A percentile compares a stretch with the other conserved stretches of the same genome.
Conservation (phyloP, 2,329 filamentous ascomycete genomes). For the Pyrenochaeta sp. region DNA sequence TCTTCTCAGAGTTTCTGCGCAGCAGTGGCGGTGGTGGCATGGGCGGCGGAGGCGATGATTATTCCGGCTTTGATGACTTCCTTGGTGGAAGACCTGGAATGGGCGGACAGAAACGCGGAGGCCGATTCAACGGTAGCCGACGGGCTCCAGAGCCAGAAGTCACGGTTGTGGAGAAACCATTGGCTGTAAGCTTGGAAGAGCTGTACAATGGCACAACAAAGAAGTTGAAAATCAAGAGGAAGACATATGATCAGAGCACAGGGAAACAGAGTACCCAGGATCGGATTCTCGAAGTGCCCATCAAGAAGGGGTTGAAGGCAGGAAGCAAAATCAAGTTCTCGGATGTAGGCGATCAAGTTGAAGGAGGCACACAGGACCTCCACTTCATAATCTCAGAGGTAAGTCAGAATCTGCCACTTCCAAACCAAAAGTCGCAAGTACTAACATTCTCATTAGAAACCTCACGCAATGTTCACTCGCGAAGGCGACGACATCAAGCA, state of each 20-base stretch:
- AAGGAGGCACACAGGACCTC: slow-evolving; percentile 92
- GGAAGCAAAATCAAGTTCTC: slow-evolving; percentile 98
- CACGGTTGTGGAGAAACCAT: slow-evolving; percentile 84
- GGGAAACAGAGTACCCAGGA: slow-evolving; percentile 89
- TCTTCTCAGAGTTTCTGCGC: slow-evolving; percentile 85
- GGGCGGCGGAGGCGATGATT: slow-evolving; percentile 63
- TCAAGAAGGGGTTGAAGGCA: slow-evolving; percentile 94
- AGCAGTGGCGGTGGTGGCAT: slow-evolving; percentile 58
- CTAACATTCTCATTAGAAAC: slow-evolving; percentile 68
- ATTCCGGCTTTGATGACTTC: slow-evolving; percentile 56
- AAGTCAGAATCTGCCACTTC: slow-evolving; percentile 48
- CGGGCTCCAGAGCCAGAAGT: slow-evolving; percentile 77
- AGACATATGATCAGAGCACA: slow-evolving; percentile 81
- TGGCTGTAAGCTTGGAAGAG: slow-evolving; percentile 86
- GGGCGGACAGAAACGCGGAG: slow-evolving; percentile 44
- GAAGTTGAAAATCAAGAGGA: slow-evolving; percentile 98
- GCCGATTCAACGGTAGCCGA: slow-evolving; percentile 49
- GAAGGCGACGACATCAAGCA: slow-evolving; percentile 87
- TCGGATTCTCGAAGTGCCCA: slow-evolving; percentile 90
- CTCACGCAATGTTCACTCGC: slow-evolving; percentile 82
- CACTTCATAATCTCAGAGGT: slow-evolving; percentile 96
- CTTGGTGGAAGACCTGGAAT: slow-evolving; percentile 44
- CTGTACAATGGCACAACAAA: slow-evolving; percentile 86
- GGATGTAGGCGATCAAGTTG: slow-evolving; percentile 96
- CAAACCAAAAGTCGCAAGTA: neutral